These are phyloP conservation scores for Litchi chinensis DNA, from an alignment of 345 rosid genomes.

Conservation along the genomic window DNA sequence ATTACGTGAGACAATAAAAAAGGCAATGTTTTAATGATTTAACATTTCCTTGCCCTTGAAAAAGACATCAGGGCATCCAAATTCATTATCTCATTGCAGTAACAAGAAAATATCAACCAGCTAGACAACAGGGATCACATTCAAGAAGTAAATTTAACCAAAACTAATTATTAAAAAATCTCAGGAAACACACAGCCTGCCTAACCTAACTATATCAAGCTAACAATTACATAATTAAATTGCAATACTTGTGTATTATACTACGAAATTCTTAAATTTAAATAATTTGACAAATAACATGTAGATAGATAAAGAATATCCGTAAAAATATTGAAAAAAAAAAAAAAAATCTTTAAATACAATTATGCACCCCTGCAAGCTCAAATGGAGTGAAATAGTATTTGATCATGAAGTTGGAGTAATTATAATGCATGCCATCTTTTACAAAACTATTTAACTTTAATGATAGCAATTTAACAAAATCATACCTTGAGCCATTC, in stretches of 20 bases:
- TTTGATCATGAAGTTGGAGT: background rate
- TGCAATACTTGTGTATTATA: background rate
- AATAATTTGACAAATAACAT: background rate
- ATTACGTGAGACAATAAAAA: background rate
- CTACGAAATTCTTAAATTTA: background rate
- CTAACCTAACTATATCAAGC: background rate
- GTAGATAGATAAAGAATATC: background rate
- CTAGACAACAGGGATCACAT: background rate
- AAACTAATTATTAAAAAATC: background rate
- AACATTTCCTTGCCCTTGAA: background rate
- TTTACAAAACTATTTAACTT: slow-evolving; percentile 10
- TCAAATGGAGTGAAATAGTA: background rate
- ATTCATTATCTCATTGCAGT: background rate
- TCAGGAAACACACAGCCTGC: background rate
- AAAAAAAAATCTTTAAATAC: background rate
- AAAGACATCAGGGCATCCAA: background rate
- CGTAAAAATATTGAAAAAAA: background rate
- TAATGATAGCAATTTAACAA: slow-evolving; percentile 10
- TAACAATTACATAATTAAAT: background rate
- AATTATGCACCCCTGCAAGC: background rate
- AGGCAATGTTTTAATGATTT: background rate
- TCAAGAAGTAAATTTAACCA: background rate
- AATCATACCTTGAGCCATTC: slow-evolving; percentile 93
- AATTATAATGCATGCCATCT: slow-evolving; percentile 14
- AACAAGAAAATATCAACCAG: slow-evolving; percentile 1